phyloP scores from a whole-genome alignment of 352 stramenopile species.

The Sclerospora graminicola region DNA sequence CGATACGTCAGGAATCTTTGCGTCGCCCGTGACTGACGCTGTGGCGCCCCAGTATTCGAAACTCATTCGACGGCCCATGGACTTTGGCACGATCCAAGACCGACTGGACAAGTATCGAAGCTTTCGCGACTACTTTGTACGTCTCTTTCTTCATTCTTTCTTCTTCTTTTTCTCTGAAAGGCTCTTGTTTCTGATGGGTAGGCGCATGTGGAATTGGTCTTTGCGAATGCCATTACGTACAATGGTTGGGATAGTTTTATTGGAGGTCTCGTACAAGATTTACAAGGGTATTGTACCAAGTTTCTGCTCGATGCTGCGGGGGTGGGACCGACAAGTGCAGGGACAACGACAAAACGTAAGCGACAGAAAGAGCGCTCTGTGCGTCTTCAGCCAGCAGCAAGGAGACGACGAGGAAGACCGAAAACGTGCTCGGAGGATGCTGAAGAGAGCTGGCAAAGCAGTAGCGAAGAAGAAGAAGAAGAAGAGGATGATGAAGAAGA shows the following conservation, averaged over 20 bases:
- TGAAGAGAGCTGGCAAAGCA: slow-evolving; percentile 41
- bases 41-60: slow-evolving; percentile 89
- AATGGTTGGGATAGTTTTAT: slow-evolving; percentile 59
- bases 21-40: slow-evolving; percentile 78
- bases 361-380: neutral
- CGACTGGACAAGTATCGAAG: slow-evolving; percentile 62
- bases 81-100: slow-evolving; percentile 90
- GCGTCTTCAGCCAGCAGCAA: too few relatives aligned
- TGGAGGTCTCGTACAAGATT: slow-evolving; percentile 43
- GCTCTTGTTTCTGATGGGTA: slow-evolving; percentile 15
- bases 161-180: too few relatives aligned
- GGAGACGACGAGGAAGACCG: slow-evolving; percentile 23
- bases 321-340: slow-evolving; percentile 22
- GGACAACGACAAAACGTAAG: slow-evolving; percentile 8
- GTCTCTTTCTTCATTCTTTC: too few relatives aligned
- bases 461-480: slow-evolving; percentile 31
- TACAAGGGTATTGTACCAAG: slow-evolving; percentile 65
- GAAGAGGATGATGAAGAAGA: slow-evolving; percentile 35
- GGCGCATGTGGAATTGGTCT: slow-evolving; percentile 63
- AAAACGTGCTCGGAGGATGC: slow-evolving; percentile 34
- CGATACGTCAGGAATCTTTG: slow-evolving; percentile 84
- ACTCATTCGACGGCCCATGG: slow-evolving; percentile 85
- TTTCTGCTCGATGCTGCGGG: slow-evolving; percentile 59
- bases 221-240: slow-evolving; percentile 74
- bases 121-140: slow-evolving; percentile 77